Conservation (phyloP, 208 protist genomes). For the Crithidia sp. region DNA sequence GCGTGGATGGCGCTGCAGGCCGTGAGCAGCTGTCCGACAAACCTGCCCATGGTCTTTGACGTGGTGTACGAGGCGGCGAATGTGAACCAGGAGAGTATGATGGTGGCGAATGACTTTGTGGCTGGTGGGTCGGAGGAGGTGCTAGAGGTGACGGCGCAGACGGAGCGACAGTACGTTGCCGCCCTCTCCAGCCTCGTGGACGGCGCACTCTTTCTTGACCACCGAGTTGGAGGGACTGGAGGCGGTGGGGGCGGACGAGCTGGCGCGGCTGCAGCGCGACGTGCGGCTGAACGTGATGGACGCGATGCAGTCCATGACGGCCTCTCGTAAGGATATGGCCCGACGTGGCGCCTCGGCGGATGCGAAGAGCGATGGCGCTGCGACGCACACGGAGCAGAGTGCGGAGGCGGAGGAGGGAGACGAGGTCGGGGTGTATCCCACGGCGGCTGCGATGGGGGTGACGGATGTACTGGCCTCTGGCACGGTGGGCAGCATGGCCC, state of each 20-base stretch:
- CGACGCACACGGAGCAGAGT: neutral
- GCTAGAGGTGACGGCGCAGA: conserved; percentile 37
- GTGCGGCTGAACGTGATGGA: conserved; percentile 53
- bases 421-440: conserved; percentile 44
- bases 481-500: conserved; percentile 57
- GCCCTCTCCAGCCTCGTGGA: conserved; percentile 48
- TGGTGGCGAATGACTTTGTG: conserved; percentile 22
- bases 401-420: conserved; percentile 7
- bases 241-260: conserved; percentile 38
- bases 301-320: conserved; percentile 50
- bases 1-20: conserved; percentile 67
- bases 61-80: conserved; percentile 54
- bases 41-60: conserved; percentile 76
- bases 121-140: conserved; percentile 30
- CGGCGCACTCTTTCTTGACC: conserved; percentile 47
- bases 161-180: conserved; percentile 48
- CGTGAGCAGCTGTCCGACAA: conserved; percentile 48
- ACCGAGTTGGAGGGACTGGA: conserved; percentile 67
- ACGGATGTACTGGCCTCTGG: conserved; percentile 58
- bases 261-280: conserved; percentile 46
- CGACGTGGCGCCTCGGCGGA: neutral
- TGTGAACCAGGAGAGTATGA: conserved; percentile 44
- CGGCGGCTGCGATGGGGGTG: conserved; percentile 55
- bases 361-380: neutral
- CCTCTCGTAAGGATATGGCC: conserved; percentile 50